These are phyloP conservation scores for Daldinia decipiens DNA, from an alignment of 495 filamentous ascomycete genomes.

Conservation along the genomic window DNA sequence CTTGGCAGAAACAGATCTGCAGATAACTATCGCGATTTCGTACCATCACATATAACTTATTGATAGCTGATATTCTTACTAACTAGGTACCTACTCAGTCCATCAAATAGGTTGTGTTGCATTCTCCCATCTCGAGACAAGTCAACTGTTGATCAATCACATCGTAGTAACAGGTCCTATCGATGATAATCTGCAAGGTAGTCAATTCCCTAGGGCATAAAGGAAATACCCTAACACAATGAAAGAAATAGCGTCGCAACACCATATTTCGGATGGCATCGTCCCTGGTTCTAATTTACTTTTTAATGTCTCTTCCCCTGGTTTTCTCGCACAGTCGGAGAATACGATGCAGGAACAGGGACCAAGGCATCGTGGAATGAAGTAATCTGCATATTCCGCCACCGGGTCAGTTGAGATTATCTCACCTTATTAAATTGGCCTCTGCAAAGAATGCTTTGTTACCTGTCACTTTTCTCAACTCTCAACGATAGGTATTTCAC, in stretches of 20 bases:
- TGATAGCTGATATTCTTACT: slow-evolving; percentile 24
- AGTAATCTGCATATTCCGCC: slow-evolving; percentile 36
- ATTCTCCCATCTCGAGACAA: slow-evolving; percentile 37
- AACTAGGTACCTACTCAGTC: slow-evolving; percentile 11
- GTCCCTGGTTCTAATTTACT: slow-evolving; percentile 44
- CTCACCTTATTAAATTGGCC: slow-evolving; percentile 29
- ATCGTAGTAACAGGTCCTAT: slow-evolving; percentile 17
- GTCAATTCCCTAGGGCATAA: slow-evolving; percentile 22
- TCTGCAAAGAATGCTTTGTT: slow-evolving; percentile 42
- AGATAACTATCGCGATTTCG: slow-evolving; percentile 32
- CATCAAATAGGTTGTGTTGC: slow-evolving; percentile 29
- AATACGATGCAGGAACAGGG: slow-evolving; percentile 44
- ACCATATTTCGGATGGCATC: slow-evolving; percentile 40
- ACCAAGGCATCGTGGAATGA: slow-evolving; percentile 41
- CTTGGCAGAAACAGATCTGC: slow-evolving; percentile 16
- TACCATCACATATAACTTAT: slow-evolving; percentile 25
- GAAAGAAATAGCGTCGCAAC: slow-evolving; percentile 35
- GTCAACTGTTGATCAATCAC: slow-evolving; percentile 42
- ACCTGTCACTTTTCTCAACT: slow-evolving; percentile 40
- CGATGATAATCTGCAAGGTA: slow-evolving; percentile 30
- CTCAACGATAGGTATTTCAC: slow-evolving; percentile 17
- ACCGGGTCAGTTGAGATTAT: slow-evolving; percentile 30
- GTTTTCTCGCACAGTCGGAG: slow-evolving; percentile 33
- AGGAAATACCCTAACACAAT: slow-evolving; percentile 23
- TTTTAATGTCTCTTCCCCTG: slow-evolving; percentile 40